Percentiles rank a stretch among this genome's conserved stretches.
Evolutionary conservation across 129 eudicot genomes (phyloP).

Genomic region (Arctium lappa): DNA sequence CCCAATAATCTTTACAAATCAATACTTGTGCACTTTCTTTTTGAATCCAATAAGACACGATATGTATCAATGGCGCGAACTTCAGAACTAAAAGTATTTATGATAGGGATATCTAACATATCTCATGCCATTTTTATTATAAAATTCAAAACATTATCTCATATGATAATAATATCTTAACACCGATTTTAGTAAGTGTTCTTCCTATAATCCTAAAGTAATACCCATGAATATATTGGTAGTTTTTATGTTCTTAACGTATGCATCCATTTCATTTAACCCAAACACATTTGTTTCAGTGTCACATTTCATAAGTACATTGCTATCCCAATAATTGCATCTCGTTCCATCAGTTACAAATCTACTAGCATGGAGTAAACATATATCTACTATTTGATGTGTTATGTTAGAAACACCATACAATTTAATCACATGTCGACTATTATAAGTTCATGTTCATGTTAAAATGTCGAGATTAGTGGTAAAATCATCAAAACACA

Average conservation of each 20-base stretch:
- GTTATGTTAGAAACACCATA: neutral
- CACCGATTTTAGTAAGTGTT: neutral
- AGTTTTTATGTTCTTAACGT: neutral
- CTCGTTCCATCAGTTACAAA: neutral
- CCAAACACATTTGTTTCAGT: neutral
- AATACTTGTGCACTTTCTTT: neutral
- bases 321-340: neutral
- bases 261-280: neutral
- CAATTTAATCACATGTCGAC: neutral
- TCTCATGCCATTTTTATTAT: neutral
- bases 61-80: too few species aligned
- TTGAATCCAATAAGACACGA: too few species aligned
- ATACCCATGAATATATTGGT: neutral
- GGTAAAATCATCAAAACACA: too few species aligned
- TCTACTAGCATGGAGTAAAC: neutral
- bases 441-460: too few species aligned
- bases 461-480: too few species aligned
- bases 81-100: too few species aligned
- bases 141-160: neutral
- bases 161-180: neutral
- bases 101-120: neutral
- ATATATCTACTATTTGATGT: neutral
- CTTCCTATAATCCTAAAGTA: neutral
- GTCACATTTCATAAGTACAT: neutral
- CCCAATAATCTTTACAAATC: neutral